Conservation (phyloP, 352 stramenopile genomes). For the Phytophthora tentaculata region DNA sequence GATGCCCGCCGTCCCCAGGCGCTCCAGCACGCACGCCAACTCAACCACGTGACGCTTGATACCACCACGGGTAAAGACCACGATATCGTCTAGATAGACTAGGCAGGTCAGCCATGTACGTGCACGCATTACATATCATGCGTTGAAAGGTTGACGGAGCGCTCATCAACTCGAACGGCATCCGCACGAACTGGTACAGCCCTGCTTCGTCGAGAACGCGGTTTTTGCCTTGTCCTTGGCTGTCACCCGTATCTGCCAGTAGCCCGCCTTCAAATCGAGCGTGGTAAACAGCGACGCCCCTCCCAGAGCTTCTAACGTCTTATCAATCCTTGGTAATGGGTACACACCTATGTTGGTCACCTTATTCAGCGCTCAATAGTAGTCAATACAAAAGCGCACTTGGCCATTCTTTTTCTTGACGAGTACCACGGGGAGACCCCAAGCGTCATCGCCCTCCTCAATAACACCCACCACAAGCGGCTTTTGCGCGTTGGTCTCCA, state of each 20-base stretch:
- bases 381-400: background rate
- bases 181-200: background rate
- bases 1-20: background rate
- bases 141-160: background rate
- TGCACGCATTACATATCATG: background rate
- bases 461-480: background rate
- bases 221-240: background rate
- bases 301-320: background rate
- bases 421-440: background rate
- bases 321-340: background rate
- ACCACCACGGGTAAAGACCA: background rate
- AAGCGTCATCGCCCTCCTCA: constrained; percentile 4
- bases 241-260: background rate
- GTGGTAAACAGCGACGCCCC: background rate
- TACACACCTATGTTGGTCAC: background rate
- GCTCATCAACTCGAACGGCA: background rate
- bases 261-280: background rate
- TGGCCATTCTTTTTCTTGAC: background rate
- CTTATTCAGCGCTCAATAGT: background rate
- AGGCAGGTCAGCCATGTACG: background rate
- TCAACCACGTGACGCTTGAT: background rate
- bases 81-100: background rate
- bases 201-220: background rate
- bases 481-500: background rate
- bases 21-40: background rate